Conservation (phyloP, 768 basidiomycete species). For the Hortiboletus flavorubellus region DNA sequence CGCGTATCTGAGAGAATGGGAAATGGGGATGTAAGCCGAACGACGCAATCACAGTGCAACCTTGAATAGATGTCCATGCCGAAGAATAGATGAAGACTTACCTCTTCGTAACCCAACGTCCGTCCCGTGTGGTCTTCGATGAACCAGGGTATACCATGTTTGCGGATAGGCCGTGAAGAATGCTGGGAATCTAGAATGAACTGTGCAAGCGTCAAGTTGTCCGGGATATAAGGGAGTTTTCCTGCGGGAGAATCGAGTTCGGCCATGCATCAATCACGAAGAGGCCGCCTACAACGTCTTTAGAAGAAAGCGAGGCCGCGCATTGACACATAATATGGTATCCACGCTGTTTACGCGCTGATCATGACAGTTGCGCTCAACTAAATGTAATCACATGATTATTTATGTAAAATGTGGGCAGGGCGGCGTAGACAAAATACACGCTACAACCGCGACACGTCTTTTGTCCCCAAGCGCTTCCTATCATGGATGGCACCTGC, state of each 20-base stretch:
- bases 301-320: neutral
- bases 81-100: constrained; percentile 6
- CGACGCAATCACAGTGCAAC: neutral
- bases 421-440: neutral
- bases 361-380: too few species aligned
- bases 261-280: constrained; percentile 18
- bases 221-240: constrained; percentile 34
- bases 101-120: constrained; percentile 36
- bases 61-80: neutral
- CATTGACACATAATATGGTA: too few species aligned
- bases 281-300: too few species aligned
- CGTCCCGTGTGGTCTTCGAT: constrained; percentile 41
- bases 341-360: neutral
- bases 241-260: constrained; percentile 30
- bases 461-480: neutral
- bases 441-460: constrained; percentile 12
- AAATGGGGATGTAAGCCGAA: neutral
- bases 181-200: constrained; percentile 37
- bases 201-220: constrained; percentile 37
- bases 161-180: constrained; percentile 27
- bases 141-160: constrained; percentile 34
- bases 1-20: constrained; percentile 29
- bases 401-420: too few species aligned
- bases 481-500: neutral
- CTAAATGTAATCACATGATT: too few species aligned